Conservation (phyloP, 2,329 filamentous ascomycete genomes). For the Balansia obtecta region DNA sequence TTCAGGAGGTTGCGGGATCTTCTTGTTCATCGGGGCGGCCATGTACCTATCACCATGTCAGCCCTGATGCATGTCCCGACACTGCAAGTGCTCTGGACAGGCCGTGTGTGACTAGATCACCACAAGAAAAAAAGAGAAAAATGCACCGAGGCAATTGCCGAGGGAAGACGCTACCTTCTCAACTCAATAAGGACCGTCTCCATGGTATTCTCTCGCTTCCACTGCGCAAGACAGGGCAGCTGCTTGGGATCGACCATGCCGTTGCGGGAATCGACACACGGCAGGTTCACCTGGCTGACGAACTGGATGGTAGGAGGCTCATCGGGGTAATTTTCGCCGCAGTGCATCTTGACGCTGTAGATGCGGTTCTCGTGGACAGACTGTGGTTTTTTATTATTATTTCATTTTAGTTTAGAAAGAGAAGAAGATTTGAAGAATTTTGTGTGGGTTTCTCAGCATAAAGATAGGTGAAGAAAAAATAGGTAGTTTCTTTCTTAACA, state of each 20-base stretch:
- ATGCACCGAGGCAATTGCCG: background rate
- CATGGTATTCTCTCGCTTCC: constrained; percentile 91
- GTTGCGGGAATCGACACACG: constrained; percentile 71
- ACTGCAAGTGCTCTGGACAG: background rate
- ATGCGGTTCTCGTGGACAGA: constrained; percentile 98
- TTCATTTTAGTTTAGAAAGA: background rate
- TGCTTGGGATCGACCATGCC: constrained; percentile 77
- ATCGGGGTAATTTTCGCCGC: constrained; percentile 80
- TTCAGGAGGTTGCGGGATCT: constrained; percentile 86
- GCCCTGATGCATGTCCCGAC: background rate
- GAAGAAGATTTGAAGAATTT: no score
- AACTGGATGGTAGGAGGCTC: constrained; percentile 83
- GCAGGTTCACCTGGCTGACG: constrained; percentile 90
- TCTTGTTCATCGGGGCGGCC: constrained; percentile 85
- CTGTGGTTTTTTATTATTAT: constrained; percentile 28
- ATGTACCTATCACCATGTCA: constrained; percentile 56
- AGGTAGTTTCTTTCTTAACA: background rate
- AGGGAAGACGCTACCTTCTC: constrained; percentile 43
- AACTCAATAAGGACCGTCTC: constrained; percentile 85
- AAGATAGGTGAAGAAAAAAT: no score
- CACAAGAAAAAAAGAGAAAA: background rate
- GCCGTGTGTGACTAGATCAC: background rate
- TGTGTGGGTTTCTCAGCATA: no score
- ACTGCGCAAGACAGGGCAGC: constrained; percentile 74
- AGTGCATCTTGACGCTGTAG: constrained; percentile 96